Evolutionary conservation across 768 basidiomycete genomes (phyloP), one percentile per base, ranked within the genome.

Genomic region (Favolaschia claudopus): DNA sequence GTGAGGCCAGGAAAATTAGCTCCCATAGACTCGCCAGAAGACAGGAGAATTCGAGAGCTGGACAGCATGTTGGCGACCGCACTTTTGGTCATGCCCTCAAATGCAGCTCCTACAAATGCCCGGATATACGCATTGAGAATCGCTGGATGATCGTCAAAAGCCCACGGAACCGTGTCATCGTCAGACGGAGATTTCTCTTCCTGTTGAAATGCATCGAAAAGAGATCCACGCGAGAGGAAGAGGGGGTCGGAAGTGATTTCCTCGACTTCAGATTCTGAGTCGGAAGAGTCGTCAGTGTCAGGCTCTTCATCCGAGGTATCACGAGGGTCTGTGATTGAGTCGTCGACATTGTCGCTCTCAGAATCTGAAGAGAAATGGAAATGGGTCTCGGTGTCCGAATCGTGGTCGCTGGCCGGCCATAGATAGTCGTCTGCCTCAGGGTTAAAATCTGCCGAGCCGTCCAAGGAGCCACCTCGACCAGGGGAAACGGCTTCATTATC

Each of bases 91-190:
- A 60, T 62, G 22, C 58, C 45, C 32, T 69, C 28, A 34, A 69
- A 69, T 5, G 62, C 50, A 17, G 48, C 33, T 15, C 32, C 46
- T 12, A 70, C 49, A 50, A 71, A 71, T 2, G 45, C 60, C 4
- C 62, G 62, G 32, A 72, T 67, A 39, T 68, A 72, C 9, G 61
- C 42, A 36, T 68, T 60, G 5, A 69, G 62, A 19, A 72, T 63
- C 5, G 53, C 45, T 7, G 71, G 67, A 47, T 70, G 51, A 34
- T 71, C 71, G 20, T 53, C 20, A 47, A 72, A 70, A 9, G 66
- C 71, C 10, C 64, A 46, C 12, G 67, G 66, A 58, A 61, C 20
- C 19, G 25, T 15, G 8, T 52, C 50, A 27, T 40, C 31, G 27
- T 37, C 34, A 20, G 36, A 31, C 10, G 17, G 9, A 14, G 38